Percentiles rank a stretch among this genome's conserved stretches.
phyloP scores from a whole-genome alignment of 169 alveolate species.

The Plasmodium knowlesi region DNA sequence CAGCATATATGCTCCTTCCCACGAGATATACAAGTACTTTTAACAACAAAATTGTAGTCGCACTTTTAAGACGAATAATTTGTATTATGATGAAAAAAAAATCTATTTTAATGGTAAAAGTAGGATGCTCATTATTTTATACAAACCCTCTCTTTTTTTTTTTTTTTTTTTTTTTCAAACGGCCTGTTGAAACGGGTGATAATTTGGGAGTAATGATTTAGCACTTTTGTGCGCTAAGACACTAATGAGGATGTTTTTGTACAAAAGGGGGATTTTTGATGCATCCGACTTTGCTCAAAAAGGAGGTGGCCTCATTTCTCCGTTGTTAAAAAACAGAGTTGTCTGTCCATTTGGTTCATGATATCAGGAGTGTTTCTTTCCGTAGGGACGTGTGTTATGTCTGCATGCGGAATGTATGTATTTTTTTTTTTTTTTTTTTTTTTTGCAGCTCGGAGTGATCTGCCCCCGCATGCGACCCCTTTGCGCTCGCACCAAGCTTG shows the following conservation, averaged over 20 bases:
- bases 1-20: background rate
- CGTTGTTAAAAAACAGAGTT: background rate
- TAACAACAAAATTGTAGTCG: background rate
- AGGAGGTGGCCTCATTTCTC: background rate
- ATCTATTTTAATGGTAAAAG: background rate
- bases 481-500: background rate
- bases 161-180: background rate
- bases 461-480: background rate
- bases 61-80: background rate
- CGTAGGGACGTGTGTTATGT: background rate
- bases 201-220: background rate
- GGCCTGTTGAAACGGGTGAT: background rate
- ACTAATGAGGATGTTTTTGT: background rate
- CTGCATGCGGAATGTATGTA: background rate
- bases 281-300: background rate
- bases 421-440: background rate
- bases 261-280: background rate
- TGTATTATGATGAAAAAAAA: background rate
- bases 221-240: background rate
- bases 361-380: background rate
- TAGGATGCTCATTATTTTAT: background rate
- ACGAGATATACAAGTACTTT: background rate
- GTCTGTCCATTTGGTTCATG: background rate
- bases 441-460: background rate
- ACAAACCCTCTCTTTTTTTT: background rate